Conservation (phyloP, 2,329 filamentous ascomycete species). For the Apiospora arundinis region DNA sequence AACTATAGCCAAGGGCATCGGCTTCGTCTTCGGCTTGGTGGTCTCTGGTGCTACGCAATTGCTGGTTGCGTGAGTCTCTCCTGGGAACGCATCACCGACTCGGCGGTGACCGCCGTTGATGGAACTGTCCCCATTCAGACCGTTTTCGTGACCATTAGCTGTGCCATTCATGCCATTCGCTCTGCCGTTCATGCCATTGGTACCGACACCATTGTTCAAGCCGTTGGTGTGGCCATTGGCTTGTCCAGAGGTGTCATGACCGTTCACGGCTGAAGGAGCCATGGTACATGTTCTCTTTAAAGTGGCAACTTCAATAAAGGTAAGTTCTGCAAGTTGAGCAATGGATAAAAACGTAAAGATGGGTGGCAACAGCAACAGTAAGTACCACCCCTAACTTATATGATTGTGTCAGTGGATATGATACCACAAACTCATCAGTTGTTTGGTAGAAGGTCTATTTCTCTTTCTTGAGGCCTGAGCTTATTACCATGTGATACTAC, state of each 20-base stretch:
- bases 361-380: background rate
- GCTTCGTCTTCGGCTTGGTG: slow-evolving; percentile 15
- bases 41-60: background rate
- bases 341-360: background rate
- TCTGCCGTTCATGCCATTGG: slow-evolving; percentile 32
- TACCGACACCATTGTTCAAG: background rate
- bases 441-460: background rate
- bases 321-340: slow-evolving; percentile 22
- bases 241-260: slow-evolving; percentile 32
- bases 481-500: slow-evolving; percentile 1
- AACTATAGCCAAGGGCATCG: slow-evolving; percentile 40
- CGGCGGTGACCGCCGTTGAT: slow-evolving; percentile 21
- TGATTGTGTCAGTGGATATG: background rate
- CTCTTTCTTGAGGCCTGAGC: too few species aligned
- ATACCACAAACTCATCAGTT: too few species aligned
- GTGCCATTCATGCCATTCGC: slow-evolving; percentile 32
- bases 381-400: background rate
- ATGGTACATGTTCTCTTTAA: slow-evolving; percentile 35
- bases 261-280: slow-evolving; percentile 39
- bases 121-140: slow-evolving; percentile 24
- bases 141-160: slow-evolving; percentile 27
- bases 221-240: slow-evolving; percentile 36
- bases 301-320: slow-evolving; percentile 30
- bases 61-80: background rate
- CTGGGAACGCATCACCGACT: background rate